Conservation (phyloP, 1,284 basidiomycete genomes). For the Sporisorium exsertum region DNA sequence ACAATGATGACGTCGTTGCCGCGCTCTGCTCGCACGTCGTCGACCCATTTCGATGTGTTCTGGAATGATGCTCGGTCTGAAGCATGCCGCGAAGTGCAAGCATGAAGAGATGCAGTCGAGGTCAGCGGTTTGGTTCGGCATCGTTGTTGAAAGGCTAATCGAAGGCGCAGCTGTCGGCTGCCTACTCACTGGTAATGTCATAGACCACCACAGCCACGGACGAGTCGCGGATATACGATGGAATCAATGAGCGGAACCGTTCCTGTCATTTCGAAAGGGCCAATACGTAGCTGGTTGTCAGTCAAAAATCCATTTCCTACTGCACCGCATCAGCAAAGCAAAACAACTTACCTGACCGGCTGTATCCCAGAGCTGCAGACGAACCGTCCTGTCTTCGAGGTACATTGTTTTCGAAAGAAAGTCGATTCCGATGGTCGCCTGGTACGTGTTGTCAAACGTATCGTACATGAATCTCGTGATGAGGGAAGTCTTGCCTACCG, state of each 20-base stretch:
- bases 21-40: slow-evolving; percentile 96
- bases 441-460: slow-evolving; percentile 99
- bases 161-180: neutral
- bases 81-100: neutral
- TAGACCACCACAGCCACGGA: slow-evolving; percentile 98
- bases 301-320: neutral
- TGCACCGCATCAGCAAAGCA: neutral
- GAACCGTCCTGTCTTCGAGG: slow-evolving; percentile 95
- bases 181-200: slow-evolving; percentile 91
- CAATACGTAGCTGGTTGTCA: neutral
- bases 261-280: slow-evolving; percentile 74
- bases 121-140: neutral
- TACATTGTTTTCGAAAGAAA: slow-evolving; percentile 99
- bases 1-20: slow-evolving; percentile 99
- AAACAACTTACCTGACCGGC: slow-evolving; percentile 82
- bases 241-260: slow-evolving; percentile 96
- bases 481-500: slow-evolving; percentile 79
- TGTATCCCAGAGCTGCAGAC: slow-evolving; percentile 95
- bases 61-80: slow-evolving; percentile 91
- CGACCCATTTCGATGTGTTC: slow-evolving; percentile 99
- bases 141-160: neutral
- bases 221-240: slow-evolving; percentile 98
- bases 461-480: slow-evolving; percentile 98
- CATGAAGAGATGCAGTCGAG: neutral
- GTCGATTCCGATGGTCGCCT: slow-evolving; percentile 99